Evolutionary conservation across 2,329 filamentous ascomycete species (phyloP), one percentile per base, ranked within the genome.

Genomic region (Scleromitrula shiraiana): DNA sequence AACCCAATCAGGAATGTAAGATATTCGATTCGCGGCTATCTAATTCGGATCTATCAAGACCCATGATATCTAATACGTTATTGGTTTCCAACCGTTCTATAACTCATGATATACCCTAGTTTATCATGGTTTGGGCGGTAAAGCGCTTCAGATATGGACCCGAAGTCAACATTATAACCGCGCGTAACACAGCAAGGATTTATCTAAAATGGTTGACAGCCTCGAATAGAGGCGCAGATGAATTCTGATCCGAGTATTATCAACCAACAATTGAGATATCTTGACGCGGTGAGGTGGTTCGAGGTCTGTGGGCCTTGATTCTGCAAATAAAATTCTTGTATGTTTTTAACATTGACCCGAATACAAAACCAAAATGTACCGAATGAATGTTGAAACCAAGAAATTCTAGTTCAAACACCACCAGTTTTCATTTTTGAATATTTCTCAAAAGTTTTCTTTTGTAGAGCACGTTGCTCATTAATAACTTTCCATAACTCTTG

Each of bases 401-500:
- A 15, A 37, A 37, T 20, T 22, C 17, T 12, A 29, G 14, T 22
- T 57, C 39, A 61, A 42, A 45, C 36, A 27, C 49, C 45, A 20
- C 51, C 51, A 39, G 55, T 52, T 50, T 60, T 61, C 20, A 62
- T 53, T 41, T 58, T 53, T 32, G 54, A 55, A 50, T 62, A 61
- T 43, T 61, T 62, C 15, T 58, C 56, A 50, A 56, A 59, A 17
- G 65, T 69, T 57, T 65, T 67, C 51, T 68, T 69, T 53, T 72
- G 67, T 20, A 72, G 60, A 6, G 62, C 62, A 12, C 64, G 65
- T 52, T 71, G 68, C 51, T 69, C 70, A 44, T 69, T 66, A 41
- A 74, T 65, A 52, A 74, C 67, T 38, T 68, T 63, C 61, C 68
- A 68, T 10, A 74, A 62, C 51, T 70, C 68, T 33, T 69, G 64